phyloP scores from a whole-genome alignment of 257 asterid species.

The Jasminum sambac region DNA sequence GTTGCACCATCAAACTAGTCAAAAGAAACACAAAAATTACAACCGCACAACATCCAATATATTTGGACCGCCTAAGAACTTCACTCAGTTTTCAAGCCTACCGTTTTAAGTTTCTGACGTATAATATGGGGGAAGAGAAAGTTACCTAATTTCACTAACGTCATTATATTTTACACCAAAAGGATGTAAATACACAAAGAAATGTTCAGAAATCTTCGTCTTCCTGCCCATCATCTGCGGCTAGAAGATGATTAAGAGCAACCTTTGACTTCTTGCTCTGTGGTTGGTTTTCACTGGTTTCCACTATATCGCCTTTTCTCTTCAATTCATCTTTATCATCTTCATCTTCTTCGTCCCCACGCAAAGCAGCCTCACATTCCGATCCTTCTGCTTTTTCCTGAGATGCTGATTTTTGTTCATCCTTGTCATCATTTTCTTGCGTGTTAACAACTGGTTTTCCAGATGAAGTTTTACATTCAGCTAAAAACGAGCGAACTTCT shows the following conservation, averaged over 20 bases:
- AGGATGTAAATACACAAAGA: neutral
- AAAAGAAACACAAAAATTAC: too few relatives aligned
- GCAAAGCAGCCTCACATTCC: constrained; percentile 28
- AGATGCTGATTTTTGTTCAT: constrained; percentile 24
- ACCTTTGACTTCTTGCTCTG: constrained; percentile 65
- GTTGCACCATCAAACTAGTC: too few relatives aligned
- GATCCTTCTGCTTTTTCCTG: constrained; percentile 30
- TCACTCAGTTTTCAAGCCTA: neutral
- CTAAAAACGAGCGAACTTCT: constrained; percentile 51
- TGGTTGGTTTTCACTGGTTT: constrained; percentile 30
- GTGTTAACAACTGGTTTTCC: constrained; percentile 25
- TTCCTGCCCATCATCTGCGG: constrained; percentile 68
- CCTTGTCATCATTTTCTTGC: constrained; percentile 36
- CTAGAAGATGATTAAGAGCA: constrained; percentile 74
- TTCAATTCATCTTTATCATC: constrained; percentile 40
- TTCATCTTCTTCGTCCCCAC: constrained; percentile 31
- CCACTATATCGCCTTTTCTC: constrained; percentile 34
- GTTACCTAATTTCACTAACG: neutral
- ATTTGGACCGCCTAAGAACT: too few relatives aligned
- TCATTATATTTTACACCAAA: neutral
- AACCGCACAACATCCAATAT: too few relatives aligned
- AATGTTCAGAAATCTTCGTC: constrained; percentile 36
- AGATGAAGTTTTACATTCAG: constrained; percentile 41
- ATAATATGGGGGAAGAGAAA: neutral
- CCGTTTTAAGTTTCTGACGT: neutral